phyloP scores from a whole-genome alignment of 2,329 filamentous ascomycete species.

The Talaromyces sp. region DNA sequence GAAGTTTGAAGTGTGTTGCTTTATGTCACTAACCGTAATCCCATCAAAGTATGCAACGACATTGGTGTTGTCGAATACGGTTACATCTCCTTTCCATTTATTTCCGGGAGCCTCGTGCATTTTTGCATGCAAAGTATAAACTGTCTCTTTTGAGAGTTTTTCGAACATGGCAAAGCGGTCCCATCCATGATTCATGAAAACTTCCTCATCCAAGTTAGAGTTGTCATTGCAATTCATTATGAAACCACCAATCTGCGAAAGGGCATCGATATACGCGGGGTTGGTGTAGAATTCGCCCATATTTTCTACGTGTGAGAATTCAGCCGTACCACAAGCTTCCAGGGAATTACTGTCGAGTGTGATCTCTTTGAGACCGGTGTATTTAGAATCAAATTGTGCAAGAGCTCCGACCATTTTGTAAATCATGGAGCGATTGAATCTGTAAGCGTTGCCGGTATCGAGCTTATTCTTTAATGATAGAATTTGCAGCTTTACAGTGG shows the following conservation, averaged over 20 bases:
- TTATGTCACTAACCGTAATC: not conserved
- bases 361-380: not conserved
- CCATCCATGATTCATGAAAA: conserved; percentile 60
- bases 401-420: conserved; percentile 2
- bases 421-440: conserved; percentile 3
- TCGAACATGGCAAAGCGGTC: conserved; percentile 54
- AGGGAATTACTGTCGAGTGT: not conserved
- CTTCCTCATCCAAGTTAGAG: conserved; percentile 53
- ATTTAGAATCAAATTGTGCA: conserved; percentile 1
- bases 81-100: conserved; percentile 15
- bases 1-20: not conserved
- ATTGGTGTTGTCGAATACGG: conserved; percentile 15
- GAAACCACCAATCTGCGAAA: conserved; percentile 55
- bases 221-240: conserved; percentile 57
- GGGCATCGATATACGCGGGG: conserved; percentile 42
- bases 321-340: not conserved
- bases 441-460: not conserved
- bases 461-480: not conserved
- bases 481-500: not conserved
- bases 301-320: not conserved
- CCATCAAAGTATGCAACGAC: conserved; percentile 10
- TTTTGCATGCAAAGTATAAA: conserved; percentile 57
- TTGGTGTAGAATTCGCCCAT: not conserved
- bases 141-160: conserved; percentile 46
- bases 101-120: conserved; percentile 43